phyloP scores from a whole-genome alignment of 495 filamentous ascomycete genomes.

The Sordaria brevicollis region DNA sequence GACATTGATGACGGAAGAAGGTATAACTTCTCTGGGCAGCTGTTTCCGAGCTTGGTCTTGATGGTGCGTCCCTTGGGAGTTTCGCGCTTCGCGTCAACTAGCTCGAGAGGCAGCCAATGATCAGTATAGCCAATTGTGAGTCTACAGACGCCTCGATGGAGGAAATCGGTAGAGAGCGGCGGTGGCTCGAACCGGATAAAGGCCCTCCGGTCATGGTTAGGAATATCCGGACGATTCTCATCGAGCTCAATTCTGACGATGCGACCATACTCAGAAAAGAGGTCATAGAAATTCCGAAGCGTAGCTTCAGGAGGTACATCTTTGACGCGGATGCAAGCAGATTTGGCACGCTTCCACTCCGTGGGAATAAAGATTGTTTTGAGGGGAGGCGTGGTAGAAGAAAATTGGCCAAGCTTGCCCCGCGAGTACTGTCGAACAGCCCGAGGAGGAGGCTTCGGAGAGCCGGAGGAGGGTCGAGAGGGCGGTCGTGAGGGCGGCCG shows the following conservation, averaged over 20 bases:
- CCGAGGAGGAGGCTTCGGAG: background rate
- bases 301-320: slow-evolving; percentile 14
- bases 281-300: slow-evolving; percentile 13
- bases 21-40: slow-evolving; percentile 16
- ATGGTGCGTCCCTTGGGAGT: background rate
- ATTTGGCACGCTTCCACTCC: slow-evolving; percentile 15
- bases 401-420: background rate
- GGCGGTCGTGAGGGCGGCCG: slow-evolving; percentile 1
- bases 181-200: slow-evolving; percentile 29
- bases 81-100: background rate
- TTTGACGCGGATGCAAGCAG: slow-evolving; percentile 14
- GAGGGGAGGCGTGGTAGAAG: background rate
- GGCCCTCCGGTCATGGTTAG: slow-evolving; percentile 7
- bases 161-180: slow-evolving; percentile 14
- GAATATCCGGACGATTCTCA: slow-evolving; percentile 1
- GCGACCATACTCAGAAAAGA: slow-evolving; percentile 19
- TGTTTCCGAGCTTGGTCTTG: slow-evolving; percentile 15
- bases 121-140: background rate
- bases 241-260: slow-evolving; percentile 27
- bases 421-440: background rate
- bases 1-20: slow-evolving; percentile 27
- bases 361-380: slow-evolving; percentile 7
- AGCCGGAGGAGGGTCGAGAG: background rate
- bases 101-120: background rate
- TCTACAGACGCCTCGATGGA: slow-evolving; percentile 5